A percentile compares a stretch with the other conserved stretches of the same genome.
These are phyloP conservation scores for Aspergillus sp. DNA, from an alignment of 2,329 filamentous ascomycete species.

Conservation along the genomic window DNA sequence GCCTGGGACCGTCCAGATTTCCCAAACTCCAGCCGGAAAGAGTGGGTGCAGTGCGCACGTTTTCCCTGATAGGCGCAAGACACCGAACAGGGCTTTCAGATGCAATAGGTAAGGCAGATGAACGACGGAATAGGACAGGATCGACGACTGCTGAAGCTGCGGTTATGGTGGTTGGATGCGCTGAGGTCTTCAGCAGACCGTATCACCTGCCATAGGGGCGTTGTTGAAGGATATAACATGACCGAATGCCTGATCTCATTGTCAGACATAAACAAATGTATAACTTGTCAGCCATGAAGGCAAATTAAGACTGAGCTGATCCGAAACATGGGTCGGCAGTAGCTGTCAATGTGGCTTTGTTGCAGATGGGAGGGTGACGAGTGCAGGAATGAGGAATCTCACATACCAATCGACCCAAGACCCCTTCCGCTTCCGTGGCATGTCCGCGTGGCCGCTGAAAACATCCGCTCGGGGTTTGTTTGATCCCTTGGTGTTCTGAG, in stretches of 20 bases:
- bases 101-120: too few relatives aligned
- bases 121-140: background rate
- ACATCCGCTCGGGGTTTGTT: background rate
- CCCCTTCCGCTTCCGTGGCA: background rate
- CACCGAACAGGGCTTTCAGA: too few relatives aligned
- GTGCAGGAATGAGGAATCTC: constrained; percentile 1
- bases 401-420: background rate
- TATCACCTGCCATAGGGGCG: background rate
- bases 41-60: background rate
- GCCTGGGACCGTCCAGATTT: background rate
- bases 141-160: background rate
- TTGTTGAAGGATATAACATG: background rate
- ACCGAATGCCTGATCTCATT: background rate
- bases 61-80: background rate
- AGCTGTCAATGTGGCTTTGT: background rate
- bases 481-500: background rate
- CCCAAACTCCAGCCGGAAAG: background rate
- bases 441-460: constrained; percentile 1
- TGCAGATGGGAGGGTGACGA: background rate
- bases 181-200: background rate
- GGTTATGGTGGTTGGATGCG: background rate
- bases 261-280: background rate
- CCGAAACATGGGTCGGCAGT: background rate
- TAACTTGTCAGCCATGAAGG: background rate
- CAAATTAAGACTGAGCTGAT: background rate